These are phyloP conservation scores for Tetraselmis striata DNA, from an alignment of 139 green algal species.

Conservation along the genomic window DNA sequence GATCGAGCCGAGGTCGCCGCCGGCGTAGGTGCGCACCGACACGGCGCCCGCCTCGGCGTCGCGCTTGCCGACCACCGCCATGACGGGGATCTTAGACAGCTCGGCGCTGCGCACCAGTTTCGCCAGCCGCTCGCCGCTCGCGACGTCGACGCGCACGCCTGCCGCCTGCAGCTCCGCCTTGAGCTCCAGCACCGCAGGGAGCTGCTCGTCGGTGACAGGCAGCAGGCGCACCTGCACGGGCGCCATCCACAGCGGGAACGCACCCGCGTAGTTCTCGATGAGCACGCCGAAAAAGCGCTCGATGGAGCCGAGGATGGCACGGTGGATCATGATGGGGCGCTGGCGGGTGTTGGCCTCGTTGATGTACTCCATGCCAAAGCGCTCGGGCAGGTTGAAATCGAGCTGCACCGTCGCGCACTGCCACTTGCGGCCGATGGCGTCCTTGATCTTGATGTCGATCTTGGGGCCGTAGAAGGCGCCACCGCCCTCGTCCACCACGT, in stretches of 20 bases:
- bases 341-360: conserved; percentile 54
- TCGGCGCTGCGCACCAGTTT: conserved; percentile 66
- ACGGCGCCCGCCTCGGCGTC: conserved; percentile 57
- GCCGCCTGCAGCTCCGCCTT: conserved; percentile 41
- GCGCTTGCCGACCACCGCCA: conserved; percentile 69
- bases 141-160: conserved; percentile 59
- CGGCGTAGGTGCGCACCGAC: conserved; percentile 59
- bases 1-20: conserved; percentile 54
- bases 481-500: conserved; percentile 70
- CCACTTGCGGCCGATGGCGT: conserved; percentile 91
- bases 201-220: conserved; percentile 64
- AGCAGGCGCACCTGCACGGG: conserved; percentile 81
- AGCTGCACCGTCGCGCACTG: conserved; percentile 99
- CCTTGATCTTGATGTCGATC: conserved; percentile 96
- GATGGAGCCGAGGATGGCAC: conserved; percentile 86
- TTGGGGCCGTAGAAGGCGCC: conserved; percentile 99
- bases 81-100: conserved; percentile 77
- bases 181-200: conserved; percentile 47
- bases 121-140: conserved; percentile 35
- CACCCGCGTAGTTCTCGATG: conserved; percentile 91
- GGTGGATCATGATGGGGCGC: conserved; percentile 97
- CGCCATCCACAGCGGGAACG: conserved; percentile 91
- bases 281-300: conserved; percentile 97
- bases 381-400: conserved; percentile 97
- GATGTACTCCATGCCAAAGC: conserved; percentile 87